Base-by-base conservation (phyloP, 73 alveolate genomes). In the Paramecium tetraurelia region DNA sequence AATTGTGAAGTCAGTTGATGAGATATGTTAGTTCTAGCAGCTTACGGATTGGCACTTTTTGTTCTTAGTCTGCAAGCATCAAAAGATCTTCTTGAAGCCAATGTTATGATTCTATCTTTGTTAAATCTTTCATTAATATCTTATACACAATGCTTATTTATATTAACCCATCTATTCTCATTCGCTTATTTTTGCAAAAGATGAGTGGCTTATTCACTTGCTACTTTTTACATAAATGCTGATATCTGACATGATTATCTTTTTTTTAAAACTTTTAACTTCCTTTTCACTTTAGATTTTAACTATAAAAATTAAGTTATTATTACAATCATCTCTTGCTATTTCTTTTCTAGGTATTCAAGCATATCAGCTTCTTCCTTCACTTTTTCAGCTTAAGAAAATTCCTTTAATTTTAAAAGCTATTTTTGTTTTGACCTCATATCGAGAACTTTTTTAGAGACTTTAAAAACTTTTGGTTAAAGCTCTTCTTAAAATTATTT, bases 221-320 rank as follows among this genome's bases (percentile, higher is more conserved):
- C 84, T 63, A 63, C 84, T 63, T 63, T 63, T 24, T 63, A 33
- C 84, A 63, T 63, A 63, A 63, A 63, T 63, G 84, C 84, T 63
- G 41, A 63, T 63, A 63, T 31, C 46, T 63, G 21, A n/a, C 46
- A 63, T 7, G 84, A 63, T 33, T 63, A 18, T 63, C 84, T 63
- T 27, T 63, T 63, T 33, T 63, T 63, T 27, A 63, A 31, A 3
- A 63, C 46, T 33, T 63, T 63, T 27, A 63, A 63, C 27, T 33
- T 63, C 24, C 21, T 63, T 27, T 63, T 63, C 16, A 63, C 48
- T 63, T 63, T 27, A 22, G 41, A 12, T 63, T 63, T 63, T 63
- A 63, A 27, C 84, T 63, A 63, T 31, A 24, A 14, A 2, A 6
- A 33, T 63, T 18, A n/a, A 53, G 12, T 11, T 63, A 7, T 0